Evolutionary conservation across 1,139 yeast species (phyloP), one percentile per base, ranked within the genome.

Genomic region (Tardiomyces blankii): DNA sequence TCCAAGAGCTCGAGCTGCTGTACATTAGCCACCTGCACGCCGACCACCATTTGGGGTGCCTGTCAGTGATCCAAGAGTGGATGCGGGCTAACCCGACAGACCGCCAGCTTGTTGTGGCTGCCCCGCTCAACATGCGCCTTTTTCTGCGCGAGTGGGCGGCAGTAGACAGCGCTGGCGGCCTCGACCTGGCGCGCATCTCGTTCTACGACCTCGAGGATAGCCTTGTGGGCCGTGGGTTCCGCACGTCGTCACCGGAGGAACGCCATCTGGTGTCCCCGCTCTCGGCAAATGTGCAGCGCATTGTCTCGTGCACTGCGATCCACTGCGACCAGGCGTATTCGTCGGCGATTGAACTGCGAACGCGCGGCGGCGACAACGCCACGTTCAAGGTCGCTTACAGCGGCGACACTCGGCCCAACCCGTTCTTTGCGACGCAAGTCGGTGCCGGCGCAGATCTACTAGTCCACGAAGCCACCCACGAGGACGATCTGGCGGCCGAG

Each of bases 21-120:
- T 85, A 78, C 57, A 69, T 93, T 47, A 84, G 95, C 54, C 99
- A 93, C 67, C 69, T 91, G 54, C 99, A 93, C 65, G 98, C 98
- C 0, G 99, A 93, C 60, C 99, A 93, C 61, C 97, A 91, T 62
- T 66, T 91, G 42, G 99, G 99, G 1, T 72, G 85, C 3, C 66
- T 83, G 7, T 74, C 89, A 2, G 64, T 91, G 11, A 70, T 91
- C 30, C 72, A 72, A 39, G 77, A 77, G 53, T 87, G 96, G 96
- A 70, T 75, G 48, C 63, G 68, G 23, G 58, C 54, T 11, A 61
- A 63, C 46, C 44, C 52, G 58, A 40, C 62, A 61, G 47, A 42
- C 39, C 11, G 60, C 23, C 28, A 35, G n/a, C 62, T 72, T 52
- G 77, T 74, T 54, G 63, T 91, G 40, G 69, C 88, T 1, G 73